Percentiles rank a stretch among this genome's conserved stretches.
Evolutionary conservation across 179 eudicot genomes (phyloP).

Genomic region (Heliamphora pulchella): DNA sequence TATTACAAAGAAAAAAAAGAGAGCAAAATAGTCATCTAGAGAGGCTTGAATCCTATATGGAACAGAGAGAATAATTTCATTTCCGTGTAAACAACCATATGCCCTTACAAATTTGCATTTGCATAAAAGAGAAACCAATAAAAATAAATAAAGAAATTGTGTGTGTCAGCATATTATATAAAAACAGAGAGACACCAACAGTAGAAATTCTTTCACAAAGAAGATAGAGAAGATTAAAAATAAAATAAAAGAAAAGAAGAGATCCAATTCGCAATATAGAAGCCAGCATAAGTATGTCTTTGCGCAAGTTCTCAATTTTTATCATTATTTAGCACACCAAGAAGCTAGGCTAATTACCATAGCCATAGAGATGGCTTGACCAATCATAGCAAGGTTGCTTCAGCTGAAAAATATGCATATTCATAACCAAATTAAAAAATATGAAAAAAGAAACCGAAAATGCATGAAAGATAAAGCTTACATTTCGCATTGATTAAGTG

Average conservation of each 20-base stretch:
- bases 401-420: not conserved
- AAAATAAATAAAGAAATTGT: not conserved
- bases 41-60: not conserved
- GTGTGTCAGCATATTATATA: not conserved
- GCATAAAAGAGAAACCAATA: not conserved
- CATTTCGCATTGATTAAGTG: conserved; percentile 83
- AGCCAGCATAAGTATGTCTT: not conserved
- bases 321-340: not conserved
- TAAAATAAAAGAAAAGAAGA: not conserved
- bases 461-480: conserved; percentile 31
- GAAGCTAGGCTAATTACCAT: not conserved
- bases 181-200: no score
- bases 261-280: not conserved
- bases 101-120: not conserved
- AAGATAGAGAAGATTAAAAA: not conserved
- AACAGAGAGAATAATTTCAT: not conserved
- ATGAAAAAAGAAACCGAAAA: not conserved
- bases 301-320: not conserved
- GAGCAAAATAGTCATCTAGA: not conserved
- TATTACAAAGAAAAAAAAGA: not conserved
- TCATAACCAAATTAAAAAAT: not conserved
- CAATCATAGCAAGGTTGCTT: not conserved
- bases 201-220: not conserved
- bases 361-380: not conserved
- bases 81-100: not conserved